Evolutionary conservation across 768 basidiomycete genomes (phyloP).

Genomic region (Neoboletus subvelutipes): DNA sequence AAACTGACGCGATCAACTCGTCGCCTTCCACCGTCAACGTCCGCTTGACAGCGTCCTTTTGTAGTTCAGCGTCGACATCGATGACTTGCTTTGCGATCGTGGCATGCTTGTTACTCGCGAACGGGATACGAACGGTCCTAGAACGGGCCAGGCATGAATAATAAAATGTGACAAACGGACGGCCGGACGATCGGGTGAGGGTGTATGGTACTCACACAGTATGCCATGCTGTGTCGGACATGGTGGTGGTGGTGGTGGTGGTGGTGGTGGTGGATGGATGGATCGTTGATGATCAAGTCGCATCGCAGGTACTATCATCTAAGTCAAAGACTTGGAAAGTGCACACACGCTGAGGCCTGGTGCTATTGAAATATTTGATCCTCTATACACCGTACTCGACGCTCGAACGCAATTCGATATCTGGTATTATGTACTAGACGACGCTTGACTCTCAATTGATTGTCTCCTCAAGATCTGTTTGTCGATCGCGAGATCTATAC

Average conservation of each 20-base stretch:
- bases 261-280: slow-evolving; percentile 8
- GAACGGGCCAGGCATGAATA: slow-evolving; percentile 8
- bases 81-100: slow-evolving; percentile 79
- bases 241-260: slow-evolving; percentile 11
- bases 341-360: background rate
- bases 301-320: background rate
- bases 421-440: background rate
- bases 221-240: slow-evolving; percentile 46
- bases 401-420: background rate
- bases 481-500: background rate
- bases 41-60: slow-evolving; percentile 76
- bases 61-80: slow-evolving; percentile 84
- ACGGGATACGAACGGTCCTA: slow-evolving; percentile 76
- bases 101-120: slow-evolving; percentile 72
- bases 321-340: background rate
- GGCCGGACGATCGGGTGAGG: background rate
- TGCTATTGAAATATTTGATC: background rate
- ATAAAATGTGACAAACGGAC: background rate
- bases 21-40: slow-evolving; percentile 65
- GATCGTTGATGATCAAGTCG: background rate
- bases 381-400: background rate
- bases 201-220: slow-evolving; percentile 43
- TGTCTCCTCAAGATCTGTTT: background rate
- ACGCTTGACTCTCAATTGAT: background rate
- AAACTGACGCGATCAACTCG: slow-evolving; percentile 71